Base-by-base conservation (phyloP, 2,329 filamentous ascomycete species). In the Colletotrichum somersetense region DNA sequence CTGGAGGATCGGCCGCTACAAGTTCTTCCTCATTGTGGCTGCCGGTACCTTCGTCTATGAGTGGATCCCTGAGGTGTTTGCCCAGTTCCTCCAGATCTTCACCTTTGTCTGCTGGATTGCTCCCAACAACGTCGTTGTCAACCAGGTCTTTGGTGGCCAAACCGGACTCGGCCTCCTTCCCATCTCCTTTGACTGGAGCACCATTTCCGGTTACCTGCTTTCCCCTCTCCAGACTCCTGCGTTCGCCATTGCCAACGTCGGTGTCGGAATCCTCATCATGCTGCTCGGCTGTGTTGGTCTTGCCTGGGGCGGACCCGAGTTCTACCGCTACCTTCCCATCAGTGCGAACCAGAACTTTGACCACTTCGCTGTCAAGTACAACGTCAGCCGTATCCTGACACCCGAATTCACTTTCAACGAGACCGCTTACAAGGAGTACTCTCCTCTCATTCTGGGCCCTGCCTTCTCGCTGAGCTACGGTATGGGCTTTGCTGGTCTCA, bases 1-100 rank as follows among this genome's bases (percentile, higher is more conserved):
- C 55, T 93, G 91, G 91, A 84, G 77, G 44, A 85, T 92, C 61
- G 86, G 88, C n/a, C 87, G 90, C 63, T 92, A 91, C 79, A 85
- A 85, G 74, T 89, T 89, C 78, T 92, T 92, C 81, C 77, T 91
- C 67, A 86, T 87, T 74, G 83, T 90, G 46, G 87, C 88, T 74
- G 77, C 80, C 35, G 86, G 80, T 23, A 85, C 87, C 33, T 86
- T 85, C 71, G 77, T 85, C 48, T 87, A 88, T 74, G 71, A 73
- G 57, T 73, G 71, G 71, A 57, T 73, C 4, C 71, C 71, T 3
- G 62, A 73, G 35, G 71, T 73, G 7, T 52, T 73, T 53, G 71
- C 74, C 3, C 69, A 74, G 46, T 75, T 75, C 50, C 65, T 81
- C 82, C 14, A 73, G 62, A 58, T 73, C 67, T 92, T 92, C 76